Evolutionary conservation across 2,329 filamentous ascomycete genomes (phyloP), one percentile per base, ranked within the genome.

Genomic region (Celoporthe dispersa): DNA sequence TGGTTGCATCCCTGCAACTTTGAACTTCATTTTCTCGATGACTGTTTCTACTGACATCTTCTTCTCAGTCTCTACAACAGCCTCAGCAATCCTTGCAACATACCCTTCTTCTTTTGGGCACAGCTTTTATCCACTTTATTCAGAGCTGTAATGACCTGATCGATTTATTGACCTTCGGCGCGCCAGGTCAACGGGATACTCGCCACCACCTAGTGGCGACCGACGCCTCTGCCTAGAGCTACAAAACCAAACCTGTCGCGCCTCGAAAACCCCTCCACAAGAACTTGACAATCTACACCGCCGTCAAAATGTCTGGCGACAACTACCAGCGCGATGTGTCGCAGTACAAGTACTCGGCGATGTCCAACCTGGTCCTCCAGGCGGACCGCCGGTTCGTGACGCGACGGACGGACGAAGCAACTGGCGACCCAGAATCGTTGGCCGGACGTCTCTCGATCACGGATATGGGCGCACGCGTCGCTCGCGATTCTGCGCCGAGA

Each of bases 331-430:
- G 88, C 82, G 90, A 96, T 91, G 92, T 97, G 78, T 94, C 94
- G 82, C 94, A 97, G 84, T 98, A 97, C 88, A 98, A 98, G 84
- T 97, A 98, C 89, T 94, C 94, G 90, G 94, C 93, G 82, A 98
- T 99, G 96, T 99, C 96, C 85, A 99, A 99, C 90, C 92, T 99
- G 94, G 96, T 99, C 80, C 93, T 99, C 89, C 96, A 99, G 92
- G 94, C 94, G 85, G 96, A 99, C 86, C 92, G 94, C 84, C 92
- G 96, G 77, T 98, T 99, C 80, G 92, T 97, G 77, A 94, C 94
- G 74, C 91, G 96, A 80, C 91, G 94, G 77, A 94, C 91, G 76
- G 95, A 99, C 82, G 97, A 99, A 84, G 91, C 94, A 73, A 98
- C 95, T 66, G 96, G 96, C 77, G 96, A 99, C 80, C 97, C 96